These are phyloP conservation scores for Debaryomycetaceae sp. DNA, from an alignment of 1,139 yeast genomes.

Conservation along the genomic window DNA sequence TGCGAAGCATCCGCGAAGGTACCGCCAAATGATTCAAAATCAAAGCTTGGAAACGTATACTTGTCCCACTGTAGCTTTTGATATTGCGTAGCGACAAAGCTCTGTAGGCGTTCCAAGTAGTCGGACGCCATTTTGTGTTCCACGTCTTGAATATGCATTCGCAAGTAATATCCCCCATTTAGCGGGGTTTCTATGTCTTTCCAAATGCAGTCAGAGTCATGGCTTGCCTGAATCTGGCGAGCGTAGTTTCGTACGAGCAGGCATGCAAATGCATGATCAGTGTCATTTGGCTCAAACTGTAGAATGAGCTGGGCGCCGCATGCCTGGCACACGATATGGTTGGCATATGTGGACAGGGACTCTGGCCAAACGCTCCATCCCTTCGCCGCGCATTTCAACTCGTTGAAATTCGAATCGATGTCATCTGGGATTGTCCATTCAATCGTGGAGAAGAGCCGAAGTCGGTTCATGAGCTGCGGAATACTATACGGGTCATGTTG, in stretches of 20 bases:
- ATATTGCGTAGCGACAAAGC: constrained; percentile 19
- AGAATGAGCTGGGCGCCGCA: constrained; percentile 22
- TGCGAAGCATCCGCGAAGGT: constrained; percentile 18
- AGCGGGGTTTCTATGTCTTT: constrained; percentile 24
- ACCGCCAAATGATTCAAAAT: too few relatives aligned
- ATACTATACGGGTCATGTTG: not conserved
- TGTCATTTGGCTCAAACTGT: constrained; percentile 10
- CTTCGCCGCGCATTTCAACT: constrained; percentile 27
- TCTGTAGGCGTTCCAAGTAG: constrained; percentile 19
- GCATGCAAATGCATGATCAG: constrained; percentile 11
- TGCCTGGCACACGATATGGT: constrained; percentile 23
- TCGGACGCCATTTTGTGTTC: constrained; percentile 16
- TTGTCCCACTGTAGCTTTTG: too few relatives aligned
- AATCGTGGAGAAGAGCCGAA: not conserved
- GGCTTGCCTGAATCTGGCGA: constrained; percentile 17
- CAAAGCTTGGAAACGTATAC: too few relatives aligned
- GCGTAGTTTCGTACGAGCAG: constrained; percentile 16
- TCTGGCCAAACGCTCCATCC: constrained; percentile 33
- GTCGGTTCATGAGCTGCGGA: not conserved
- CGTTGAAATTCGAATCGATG: constrained; percentile 11
- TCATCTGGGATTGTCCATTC: constrained; percentile 1
- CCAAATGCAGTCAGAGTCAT: constrained; percentile 27
- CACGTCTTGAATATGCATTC: constrained; percentile 24
- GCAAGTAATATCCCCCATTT: constrained; percentile 24
- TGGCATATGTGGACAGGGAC: constrained; percentile 13